Conservation (phyloP, 179 eudicot genomes). For the Beta corolliflora region DNA sequence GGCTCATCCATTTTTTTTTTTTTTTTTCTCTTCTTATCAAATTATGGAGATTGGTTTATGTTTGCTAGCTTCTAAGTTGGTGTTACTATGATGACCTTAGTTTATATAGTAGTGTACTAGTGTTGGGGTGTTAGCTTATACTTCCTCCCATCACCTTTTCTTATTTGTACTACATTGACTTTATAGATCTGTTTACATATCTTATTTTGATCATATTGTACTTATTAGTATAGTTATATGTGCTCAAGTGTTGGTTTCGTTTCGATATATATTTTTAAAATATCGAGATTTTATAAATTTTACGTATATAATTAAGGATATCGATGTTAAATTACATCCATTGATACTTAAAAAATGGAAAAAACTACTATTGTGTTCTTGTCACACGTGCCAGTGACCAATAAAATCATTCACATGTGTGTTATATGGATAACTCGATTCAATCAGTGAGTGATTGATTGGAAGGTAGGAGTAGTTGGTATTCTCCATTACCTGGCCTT, state of each 20-base stretch:
- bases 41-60: not conserved
- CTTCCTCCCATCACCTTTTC: no score
- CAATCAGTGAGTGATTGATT: not conserved
- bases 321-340: no score
- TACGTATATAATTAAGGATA: no score
- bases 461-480: not conserved
- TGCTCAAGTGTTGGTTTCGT: no score
- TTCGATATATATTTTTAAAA: no score
- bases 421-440: not conserved
- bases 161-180: not conserved
- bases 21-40: not conserved
- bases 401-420: not conserved
- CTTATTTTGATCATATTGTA: no score
- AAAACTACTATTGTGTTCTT: not conserved
- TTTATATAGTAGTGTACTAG: not conserved
- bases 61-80: not conserved
- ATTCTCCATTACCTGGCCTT: not conserved
- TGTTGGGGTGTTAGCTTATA: no score
- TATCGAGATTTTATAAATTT: no score
- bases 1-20: conserved; percentile 13
- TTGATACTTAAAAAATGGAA: no score
- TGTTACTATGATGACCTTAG: not conserved
- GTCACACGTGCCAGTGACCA: not conserved
- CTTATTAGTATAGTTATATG: no score
- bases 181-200: not conserved